These are phyloP conservation scores for Phytopythium ostracodes DNA, from an alignment of 352 stramenopile species.

Conservation along the genomic window DNA sequence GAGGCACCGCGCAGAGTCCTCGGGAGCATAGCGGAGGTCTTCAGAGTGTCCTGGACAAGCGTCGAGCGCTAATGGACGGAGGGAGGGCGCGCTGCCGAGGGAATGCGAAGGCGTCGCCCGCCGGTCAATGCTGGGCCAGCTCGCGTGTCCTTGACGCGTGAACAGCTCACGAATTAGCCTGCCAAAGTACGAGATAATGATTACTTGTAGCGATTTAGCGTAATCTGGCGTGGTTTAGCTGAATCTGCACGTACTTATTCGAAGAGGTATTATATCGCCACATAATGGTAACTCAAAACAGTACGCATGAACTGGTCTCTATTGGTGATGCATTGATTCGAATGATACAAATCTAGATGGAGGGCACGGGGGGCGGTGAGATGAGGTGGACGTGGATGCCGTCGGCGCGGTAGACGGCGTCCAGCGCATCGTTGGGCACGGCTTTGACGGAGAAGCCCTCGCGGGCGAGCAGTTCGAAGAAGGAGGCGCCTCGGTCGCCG, in stretches of 20 bases:
- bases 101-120: background rate
- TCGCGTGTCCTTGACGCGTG: background rate
- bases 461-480: constrained; percentile 27
- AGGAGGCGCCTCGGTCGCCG: constrained; percentile 44
- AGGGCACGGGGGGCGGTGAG: background rate
- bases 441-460: constrained; percentile 25
- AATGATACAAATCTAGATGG: background rate
- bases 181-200: background rate
- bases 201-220: background rate
- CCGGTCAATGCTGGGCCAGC: background rate
- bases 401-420: constrained; percentile 33
- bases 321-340: background rate
- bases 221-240: background rate
- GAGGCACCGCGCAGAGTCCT: background rate
- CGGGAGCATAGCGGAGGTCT: constrained; percentile 1
- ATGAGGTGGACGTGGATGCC: constrained; percentile 51
- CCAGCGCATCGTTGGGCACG: constrained; percentile 29
- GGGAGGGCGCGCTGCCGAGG: background rate
- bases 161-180: background rate
- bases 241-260: background rate
- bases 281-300: background rate
- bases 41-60: background rate
- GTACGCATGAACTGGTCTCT: background rate
- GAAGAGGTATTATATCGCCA: background rate
- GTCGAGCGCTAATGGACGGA: background rate